phyloP scores from a whole-genome alignment of 306 rosid genomes.

The Cicer pinnatifidum region DNA sequence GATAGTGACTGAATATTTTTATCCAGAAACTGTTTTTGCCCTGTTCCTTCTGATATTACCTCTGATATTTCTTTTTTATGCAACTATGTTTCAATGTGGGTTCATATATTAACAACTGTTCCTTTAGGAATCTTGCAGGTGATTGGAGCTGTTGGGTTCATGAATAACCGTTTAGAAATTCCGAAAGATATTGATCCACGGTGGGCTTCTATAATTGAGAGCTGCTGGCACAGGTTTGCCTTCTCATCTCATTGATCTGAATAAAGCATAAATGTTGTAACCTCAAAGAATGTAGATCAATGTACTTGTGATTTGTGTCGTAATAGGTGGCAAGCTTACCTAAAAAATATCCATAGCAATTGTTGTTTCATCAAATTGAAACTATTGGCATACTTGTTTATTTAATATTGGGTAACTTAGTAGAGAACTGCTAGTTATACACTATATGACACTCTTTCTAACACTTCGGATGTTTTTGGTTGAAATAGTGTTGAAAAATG shows the following conservation, averaged over 20 bases:
- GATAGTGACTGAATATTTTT: slow-evolving; percentile 1
- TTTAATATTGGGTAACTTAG: slow-evolving; percentile 19
- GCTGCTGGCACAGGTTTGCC: slow-evolving; percentile 88
- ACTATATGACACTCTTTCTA: not conserved
- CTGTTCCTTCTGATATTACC: slow-evolving; percentile 16
- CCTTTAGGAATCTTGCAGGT: slow-evolving; percentile 75
- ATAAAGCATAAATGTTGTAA: slow-evolving; percentile 35
- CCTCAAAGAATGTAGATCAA: slow-evolving; percentile 31
- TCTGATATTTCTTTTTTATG: not conserved
- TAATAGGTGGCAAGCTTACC: slow-evolving; percentile 33
- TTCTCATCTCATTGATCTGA: slow-evolving; percentile 26
- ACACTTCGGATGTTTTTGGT: not conserved
- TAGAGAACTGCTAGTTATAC: not conserved
- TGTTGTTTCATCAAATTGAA: slow-evolving; percentile 35
- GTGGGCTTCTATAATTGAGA: slow-evolving; percentile 86
- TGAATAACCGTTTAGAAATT: slow-evolving; percentile 92
- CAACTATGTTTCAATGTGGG: slow-evolving; percentile 22
- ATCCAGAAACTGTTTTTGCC: not conserved
- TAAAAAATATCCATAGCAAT: slow-evolving; percentile 14
- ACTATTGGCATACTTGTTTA: not conserved
- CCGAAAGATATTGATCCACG: slow-evolving; percentile 84
- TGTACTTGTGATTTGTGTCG: slow-evolving; percentile 25
- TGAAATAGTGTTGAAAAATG: not conserved
- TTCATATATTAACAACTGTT: slow-evolving; percentile 56
- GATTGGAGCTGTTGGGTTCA: slow-evolving; percentile 98